Evolutionary conservation across 306 rosid species (phyloP), one percentile per base, ranked within the genome.

Genomic region (Vicia sativa): DNA sequence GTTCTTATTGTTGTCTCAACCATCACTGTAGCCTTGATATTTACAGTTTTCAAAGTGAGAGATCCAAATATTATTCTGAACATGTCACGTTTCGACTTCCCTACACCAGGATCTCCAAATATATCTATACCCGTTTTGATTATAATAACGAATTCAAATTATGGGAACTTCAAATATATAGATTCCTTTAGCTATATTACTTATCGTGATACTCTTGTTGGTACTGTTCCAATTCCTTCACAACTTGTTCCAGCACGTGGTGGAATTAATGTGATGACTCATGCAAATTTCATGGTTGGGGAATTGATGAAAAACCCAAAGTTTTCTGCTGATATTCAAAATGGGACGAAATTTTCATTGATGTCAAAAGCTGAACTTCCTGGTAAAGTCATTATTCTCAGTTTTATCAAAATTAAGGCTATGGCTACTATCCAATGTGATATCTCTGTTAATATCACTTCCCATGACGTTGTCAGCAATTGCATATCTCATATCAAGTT

Each of bases 361-460:
- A 77, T 72, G 18, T 82, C 86, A 6, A 62, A 23, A 1, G 37
- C 85, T 14, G 2, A 15, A 21, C 39, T 86, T 4, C 79, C 64
- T 13, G 89, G 89, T 31, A 76, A 76, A 76, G 80, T 56, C 38
- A 64, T 15, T 19, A 0, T 70, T 16, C 43, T 86, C 1, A 84
- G 82, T 53, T 29, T 80, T 15, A 39, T 88, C 43, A 84, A 78
- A 78, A 4, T 68, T n/a, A 72, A 67, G 58, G 87, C 85, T 15
- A 80, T 55, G 5, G 73, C 61, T 41, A 49, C 56, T 37, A 80
- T 62, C 39, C 12, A 7, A 0, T 82, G 95, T 66, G 49, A 84
- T 23, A 76, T 86, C 48, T 65, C 79, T 21, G 7, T 84, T 76
- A 43, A 66, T 14, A 0, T 88, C 7, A 7, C 0, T 14, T 16